phyloP scores from a whole-genome alignment of 2,329 filamentous ascomycete species.

The Westerdykella ornata region DNA sequence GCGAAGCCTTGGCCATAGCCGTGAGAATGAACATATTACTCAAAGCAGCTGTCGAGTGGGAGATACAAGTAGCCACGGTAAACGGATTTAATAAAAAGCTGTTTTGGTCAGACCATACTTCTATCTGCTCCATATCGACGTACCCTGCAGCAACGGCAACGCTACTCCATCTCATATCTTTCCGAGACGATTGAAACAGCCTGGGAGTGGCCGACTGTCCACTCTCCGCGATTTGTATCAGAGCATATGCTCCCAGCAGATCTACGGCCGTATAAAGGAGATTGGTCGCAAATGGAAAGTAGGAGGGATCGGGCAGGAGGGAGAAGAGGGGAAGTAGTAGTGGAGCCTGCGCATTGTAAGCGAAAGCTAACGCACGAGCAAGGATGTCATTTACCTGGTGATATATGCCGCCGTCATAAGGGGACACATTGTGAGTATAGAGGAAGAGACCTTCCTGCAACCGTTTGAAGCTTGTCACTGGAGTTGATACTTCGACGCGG shows the following conservation, averaged over 20 bases:
- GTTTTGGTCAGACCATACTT: constrained; percentile 11
- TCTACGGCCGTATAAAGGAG: constrained; percentile 77
- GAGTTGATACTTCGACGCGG: constrained; percentile 93
- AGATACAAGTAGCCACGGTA: constrained; percentile 83
- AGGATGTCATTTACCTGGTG: constrained; percentile 48
- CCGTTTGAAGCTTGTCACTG: constrained; percentile 96
- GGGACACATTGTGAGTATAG: constrained; percentile 92
- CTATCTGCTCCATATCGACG: not conserved
- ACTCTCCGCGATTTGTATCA: constrained; percentile 73
- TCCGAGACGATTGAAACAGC: constrained; percentile 71
- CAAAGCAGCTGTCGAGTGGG: constrained; percentile 80
- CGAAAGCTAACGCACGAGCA: not conserved
- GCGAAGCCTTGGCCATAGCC: constrained; percentile 72
- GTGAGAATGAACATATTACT: constrained; percentile 82
- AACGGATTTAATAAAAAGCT: constrained; percentile 95
- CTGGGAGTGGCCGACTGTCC: constrained; percentile 68
- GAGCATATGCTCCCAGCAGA: constrained; percentile 70
- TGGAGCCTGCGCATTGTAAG: constrained; percentile 58
- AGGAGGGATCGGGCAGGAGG: constrained; percentile 64
- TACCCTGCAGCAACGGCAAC: constrained; percentile 73
- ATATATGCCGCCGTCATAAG: constrained; percentile 87
- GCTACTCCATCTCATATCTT: constrained; percentile 66
- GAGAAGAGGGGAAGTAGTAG: constrained; percentile 88
- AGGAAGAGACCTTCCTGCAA: constrained; percentile 94
- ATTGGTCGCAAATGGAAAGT: constrained; percentile 66